Percentiles rank a stretch among this genome's conserved stretches.
Conservation (phyloP, 495 filamentous ascomycete species). For the Penicillium canescens region DNA sequence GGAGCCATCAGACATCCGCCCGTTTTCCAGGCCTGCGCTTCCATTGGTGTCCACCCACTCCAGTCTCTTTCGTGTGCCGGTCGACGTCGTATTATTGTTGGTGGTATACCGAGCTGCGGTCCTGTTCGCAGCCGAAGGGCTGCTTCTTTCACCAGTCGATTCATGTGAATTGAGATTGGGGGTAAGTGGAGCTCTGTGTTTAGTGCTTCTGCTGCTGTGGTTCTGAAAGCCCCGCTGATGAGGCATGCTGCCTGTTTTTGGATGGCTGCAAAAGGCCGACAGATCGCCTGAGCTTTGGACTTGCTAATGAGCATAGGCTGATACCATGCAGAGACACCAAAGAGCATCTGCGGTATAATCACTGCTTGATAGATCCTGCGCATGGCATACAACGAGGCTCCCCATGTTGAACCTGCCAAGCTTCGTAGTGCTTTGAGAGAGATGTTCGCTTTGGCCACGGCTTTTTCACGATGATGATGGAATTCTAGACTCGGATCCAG, state of each 20-base stretch:
- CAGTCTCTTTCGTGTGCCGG: no score
- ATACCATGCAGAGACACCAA: background rate
- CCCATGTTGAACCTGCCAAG: conserved; percentile 8
- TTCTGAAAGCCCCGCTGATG: no score
- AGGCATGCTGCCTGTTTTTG: conserved; percentile 3
- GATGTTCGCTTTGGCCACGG: background rate
- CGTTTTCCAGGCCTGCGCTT: no score
- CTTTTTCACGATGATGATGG: conserved; percentile 1
- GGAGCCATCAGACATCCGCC: no score
- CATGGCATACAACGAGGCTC: background rate
- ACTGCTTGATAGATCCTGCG: conserved; percentile 8
- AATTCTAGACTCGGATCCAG: conserved; percentile 4
- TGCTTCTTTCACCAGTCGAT: no score
- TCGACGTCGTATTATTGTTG: no score
- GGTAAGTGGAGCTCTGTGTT: no score
- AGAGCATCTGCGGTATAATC: conserved; percentile 12
- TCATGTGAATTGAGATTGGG: no score
- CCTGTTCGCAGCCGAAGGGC: no score
- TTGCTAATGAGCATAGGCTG: background rate
- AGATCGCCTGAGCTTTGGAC: background rate
- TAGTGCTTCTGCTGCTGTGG: no score
- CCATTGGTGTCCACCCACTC: no score
- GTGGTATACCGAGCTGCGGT: no score
- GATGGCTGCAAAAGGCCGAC: conserved; percentile 1
- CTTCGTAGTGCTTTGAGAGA: conserved; percentile 1